Conservation (phyloP, 192 early-diverging fungal species). For the Coemansia sp. region DNA sequence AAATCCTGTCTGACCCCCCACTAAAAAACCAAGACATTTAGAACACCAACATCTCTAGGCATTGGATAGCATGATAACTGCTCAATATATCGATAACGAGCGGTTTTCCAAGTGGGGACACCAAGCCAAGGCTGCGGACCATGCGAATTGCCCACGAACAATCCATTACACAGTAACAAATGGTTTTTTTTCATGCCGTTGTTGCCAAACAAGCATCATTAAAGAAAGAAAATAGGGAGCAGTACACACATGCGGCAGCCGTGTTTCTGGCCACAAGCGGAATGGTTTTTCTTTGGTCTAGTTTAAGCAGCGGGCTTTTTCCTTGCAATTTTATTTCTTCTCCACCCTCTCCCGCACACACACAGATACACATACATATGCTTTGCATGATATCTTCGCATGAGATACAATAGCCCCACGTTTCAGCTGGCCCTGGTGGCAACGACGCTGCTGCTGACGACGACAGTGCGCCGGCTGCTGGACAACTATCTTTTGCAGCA, state of each 20-base stretch:
- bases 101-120: no score
- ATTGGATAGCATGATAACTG: no score
- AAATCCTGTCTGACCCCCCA: constrained; percentile 14
- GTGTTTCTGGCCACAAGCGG: background rate
- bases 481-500: constrained; percentile 26
- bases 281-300: no score
- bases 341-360: no score
- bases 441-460: constrained; percentile 24
- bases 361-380: background rate
- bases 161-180: no score
- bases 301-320: no score
- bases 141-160: no score
- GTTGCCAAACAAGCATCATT: background rate
- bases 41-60: no score
- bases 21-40: background rate
- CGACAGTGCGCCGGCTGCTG: constrained; percentile 21
- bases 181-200: no score
- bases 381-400: background rate
- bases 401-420: constrained; percentile 35
- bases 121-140: no score
- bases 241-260: background rate
- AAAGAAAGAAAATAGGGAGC: background rate
- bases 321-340: no score
- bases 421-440: constrained; percentile 28
- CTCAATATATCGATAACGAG: no score